Percentiles rank a stretch among this genome's conserved stretches.
Conservation (phyloP, 2,329 filamentous ascomycete genomes). For the Westerdykella aurantiaca region DNA sequence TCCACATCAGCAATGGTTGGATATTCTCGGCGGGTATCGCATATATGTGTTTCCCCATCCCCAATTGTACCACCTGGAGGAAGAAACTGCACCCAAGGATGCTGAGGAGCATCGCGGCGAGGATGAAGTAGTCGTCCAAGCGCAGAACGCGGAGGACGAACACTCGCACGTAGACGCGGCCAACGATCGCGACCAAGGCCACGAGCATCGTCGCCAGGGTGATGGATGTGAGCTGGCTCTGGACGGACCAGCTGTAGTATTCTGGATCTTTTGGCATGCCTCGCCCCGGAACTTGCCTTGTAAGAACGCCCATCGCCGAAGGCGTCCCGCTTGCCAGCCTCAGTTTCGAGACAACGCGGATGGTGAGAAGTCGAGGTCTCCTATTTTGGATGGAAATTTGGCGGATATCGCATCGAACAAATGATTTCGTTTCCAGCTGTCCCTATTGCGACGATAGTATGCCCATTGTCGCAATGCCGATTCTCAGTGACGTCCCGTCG, state of each 20-base stretch:
- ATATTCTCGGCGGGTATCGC: conserved; percentile 24
- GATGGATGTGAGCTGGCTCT: conserved; percentile 3
- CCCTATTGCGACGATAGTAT: no score
- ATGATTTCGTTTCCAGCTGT: no score
- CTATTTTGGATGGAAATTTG: no score
- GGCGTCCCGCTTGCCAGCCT: no score
- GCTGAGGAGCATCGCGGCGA: conserved; percentile 30
- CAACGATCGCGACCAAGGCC: conserved; percentile 2
- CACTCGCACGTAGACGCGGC: conserved; percentile 5
- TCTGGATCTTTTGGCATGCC: conserved; percentile 4
- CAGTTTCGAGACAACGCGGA: no score
- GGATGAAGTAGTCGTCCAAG: conserved; percentile 44
- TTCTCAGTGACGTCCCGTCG: no score
- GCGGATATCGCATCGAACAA: no score
- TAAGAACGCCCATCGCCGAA: conserved; percentile 1
- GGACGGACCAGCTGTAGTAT: conserved; percentile 5
- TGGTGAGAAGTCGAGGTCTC: no score
- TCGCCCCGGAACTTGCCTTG: neutral
- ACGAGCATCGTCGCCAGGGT: conserved; percentile 1
- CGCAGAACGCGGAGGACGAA: conserved; percentile 43
- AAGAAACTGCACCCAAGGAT: conserved; percentile 3
- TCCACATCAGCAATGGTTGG: conserved; percentile 32
- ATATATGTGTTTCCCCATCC: conserved; percentile 43
- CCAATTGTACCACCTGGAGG: conserved; percentile 2
- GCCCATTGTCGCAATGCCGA: no score